Conservation (phyloP, 1,139 yeast genomes). For the Kurtzmaniella natalensis region DNA sequence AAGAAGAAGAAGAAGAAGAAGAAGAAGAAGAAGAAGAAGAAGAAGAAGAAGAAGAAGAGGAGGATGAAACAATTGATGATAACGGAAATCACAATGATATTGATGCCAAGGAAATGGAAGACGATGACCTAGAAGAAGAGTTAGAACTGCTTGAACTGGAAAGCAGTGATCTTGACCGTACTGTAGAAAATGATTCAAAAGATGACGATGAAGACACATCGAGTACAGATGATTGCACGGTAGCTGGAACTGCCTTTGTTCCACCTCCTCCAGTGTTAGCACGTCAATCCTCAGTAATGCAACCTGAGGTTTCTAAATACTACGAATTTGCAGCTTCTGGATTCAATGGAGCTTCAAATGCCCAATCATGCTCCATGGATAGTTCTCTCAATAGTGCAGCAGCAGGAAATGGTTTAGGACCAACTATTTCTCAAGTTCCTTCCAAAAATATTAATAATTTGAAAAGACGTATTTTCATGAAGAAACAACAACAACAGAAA, state of each 20-base stretch:
- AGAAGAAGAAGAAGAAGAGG: conserved; percentile 10
- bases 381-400: conserved; percentile 37
- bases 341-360: conserved; percentile 57
- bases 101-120: conserved; percentile 19
- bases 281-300: conserved; percentile 30
- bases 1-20: conserved; percentile 3
- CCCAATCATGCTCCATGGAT: conserved; percentile 41
- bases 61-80: conserved; percentile 8
- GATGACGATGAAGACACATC: not conserved
- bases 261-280: conserved; percentile 15
- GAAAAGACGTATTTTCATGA: conserved; percentile 48
- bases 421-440: conserved; percentile 61
- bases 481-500: conserved; percentile 32
- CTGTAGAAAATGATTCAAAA: not conserved
- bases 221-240: not conserved
- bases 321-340: conserved; percentile 81
- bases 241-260: conserved; percentile 12
- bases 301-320: conserved; percentile 33
- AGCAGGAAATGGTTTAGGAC: conserved; percentile 66
- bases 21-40: conserved; percentile 10
- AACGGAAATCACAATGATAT: conserved; percentile 1
- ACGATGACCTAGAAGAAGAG: conserved; percentile 15
- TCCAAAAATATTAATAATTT: conserved; percentile 62
- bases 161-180: conserved; percentile 1
- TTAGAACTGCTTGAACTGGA: conserved; percentile 23